Conservation (phyloP, 2,329 filamentous ascomycete genomes). For the Aspergillus bombycis region DNA sequence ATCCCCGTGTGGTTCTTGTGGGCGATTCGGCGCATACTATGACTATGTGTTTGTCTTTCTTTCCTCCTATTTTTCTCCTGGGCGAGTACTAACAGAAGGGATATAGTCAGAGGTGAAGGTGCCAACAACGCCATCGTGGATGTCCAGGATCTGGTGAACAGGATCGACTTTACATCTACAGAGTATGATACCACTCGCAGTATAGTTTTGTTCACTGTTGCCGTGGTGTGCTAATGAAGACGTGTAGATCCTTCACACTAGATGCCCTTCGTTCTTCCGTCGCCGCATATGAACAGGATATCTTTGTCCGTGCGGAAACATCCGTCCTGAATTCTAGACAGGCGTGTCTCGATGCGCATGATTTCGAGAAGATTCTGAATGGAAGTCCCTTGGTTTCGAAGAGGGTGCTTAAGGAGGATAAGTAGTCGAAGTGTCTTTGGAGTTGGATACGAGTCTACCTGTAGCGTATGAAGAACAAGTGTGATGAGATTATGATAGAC, state of each 20-base stretch:
- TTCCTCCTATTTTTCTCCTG: not conserved
- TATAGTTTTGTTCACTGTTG: not conserved
- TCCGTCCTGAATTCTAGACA: conserved; percentile 56
- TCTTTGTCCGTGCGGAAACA: conserved; percentile 48
- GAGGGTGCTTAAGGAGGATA: not conserved
- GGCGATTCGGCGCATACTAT: conserved; percentile 63
- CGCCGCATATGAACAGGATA: conserved; percentile 48
- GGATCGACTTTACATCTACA: conserved; percentile 23
- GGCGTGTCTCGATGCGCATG: conserved; percentile 47
- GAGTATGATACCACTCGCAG: not conserved
- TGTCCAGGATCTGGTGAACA: conserved; percentile 49
- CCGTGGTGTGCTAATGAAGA: not conserved
- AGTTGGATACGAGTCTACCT: not conserved
- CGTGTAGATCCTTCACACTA: conserved; percentile 15
- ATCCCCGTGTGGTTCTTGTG: conserved; percentile 51
- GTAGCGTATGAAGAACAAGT: not conserved
- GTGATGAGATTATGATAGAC: not conserved
- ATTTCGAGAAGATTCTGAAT: not conserved
- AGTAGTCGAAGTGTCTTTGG: not conserved
- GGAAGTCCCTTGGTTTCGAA: not conserved
- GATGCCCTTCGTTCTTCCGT: conserved; percentile 19
- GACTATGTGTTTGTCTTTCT: conserved; percentile 58
- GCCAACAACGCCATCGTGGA: conserved; percentile 62
- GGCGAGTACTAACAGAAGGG: not conserved
- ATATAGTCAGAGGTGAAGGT: conserved; percentile 59